Base-by-base conservation (phyloP, 1,139 yeast genomes). In the Blastobotrys aristatus region DNA sequence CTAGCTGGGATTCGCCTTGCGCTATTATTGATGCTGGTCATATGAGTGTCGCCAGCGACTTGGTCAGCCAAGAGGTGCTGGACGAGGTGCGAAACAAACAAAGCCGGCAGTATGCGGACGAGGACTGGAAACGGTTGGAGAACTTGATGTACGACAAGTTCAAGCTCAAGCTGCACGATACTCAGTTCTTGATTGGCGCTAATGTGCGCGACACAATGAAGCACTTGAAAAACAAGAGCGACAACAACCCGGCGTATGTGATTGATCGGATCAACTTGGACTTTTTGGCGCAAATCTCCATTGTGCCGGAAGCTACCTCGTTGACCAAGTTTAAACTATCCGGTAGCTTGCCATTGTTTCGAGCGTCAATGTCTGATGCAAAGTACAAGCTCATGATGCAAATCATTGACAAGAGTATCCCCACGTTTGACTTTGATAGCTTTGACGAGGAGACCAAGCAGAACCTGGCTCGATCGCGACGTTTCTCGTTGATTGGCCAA, bases 11-110 rank as follows among this genome's bases (percentile, higher is more conserved):
- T 37, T 81, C 97, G 0, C 95, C 97, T 0, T 96, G 95, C 52
- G 90, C 92, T 3, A 79, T 92, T 13, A 73, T 94, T 49, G 98
- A 94, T 74, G 97, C 97, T 13, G 99, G 99, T 60, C 97, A 92
- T 64, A 83, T 94, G 30, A 82, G 90, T 58, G 80, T 92, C 6
- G 69, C 74, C 2, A 87, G 96, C 63, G 92, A 89, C 54, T 73
- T 90, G 40, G 96, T 84, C 1, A 87, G 87, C 43, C 79, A 79
- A 56, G 75, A 77, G 2, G 79, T 78, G 44, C 77, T 89, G 34
- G 82, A 83, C 46, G 83, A 83, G 52, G 78, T 90, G 45, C 88
- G 83, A 58, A 71, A 78, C 7, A 80, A 87, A 62, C 72, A 75
- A 37, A 74, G 79, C 5, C 77, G 77, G 41, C 78, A 75, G 52